These are phyloP conservation scores for Sarocladium oryzae DNA, from an alignment of 2,329 filamentous ascomycete species.

Conservation along the genomic window DNA sequence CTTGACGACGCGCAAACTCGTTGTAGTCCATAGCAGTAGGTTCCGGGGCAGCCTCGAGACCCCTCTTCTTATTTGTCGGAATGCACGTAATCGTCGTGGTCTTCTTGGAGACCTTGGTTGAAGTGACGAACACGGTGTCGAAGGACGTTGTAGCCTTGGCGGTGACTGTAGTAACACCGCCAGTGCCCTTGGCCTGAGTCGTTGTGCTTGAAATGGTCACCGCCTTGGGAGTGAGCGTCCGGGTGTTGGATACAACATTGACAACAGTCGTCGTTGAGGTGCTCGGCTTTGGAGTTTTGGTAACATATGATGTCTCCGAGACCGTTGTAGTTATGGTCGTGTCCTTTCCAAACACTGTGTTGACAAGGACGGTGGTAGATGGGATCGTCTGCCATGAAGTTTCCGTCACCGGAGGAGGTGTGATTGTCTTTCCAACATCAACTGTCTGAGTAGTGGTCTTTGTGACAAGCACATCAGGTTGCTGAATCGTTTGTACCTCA, in stretches of 20 bases:
- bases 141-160: neutral
- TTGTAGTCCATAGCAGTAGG: neutral
- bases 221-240: conserved; percentile 7
- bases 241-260: conserved; percentile 17
- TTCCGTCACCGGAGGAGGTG: conserved; percentile 20
- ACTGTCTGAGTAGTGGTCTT: conserved; percentile 20
- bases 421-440: conserved; percentile 26
- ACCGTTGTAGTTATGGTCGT: conserved; percentile 12
- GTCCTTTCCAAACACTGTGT: conserved; percentile 11
- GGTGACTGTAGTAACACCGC: neutral
- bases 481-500: neutral
- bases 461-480: conserved; percentile 19
- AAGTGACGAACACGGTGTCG: neutral
- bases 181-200: neutral
- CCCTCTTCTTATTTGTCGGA: neutral
- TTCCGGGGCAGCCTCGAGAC: neutral
- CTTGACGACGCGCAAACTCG: neutral
- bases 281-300: conserved; percentile 18
- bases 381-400: conserved; percentile 15
- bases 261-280: conserved; percentile 13
- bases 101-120: conserved; percentile 4
- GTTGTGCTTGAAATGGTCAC: neutral
- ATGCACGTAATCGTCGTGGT: neutral
- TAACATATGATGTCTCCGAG: conserved; percentile 14
- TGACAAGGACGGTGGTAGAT: neutral